Conservation (phyloP, 805 yeast genomes). For the Saccharomycopsis lassenensis region DNA sequence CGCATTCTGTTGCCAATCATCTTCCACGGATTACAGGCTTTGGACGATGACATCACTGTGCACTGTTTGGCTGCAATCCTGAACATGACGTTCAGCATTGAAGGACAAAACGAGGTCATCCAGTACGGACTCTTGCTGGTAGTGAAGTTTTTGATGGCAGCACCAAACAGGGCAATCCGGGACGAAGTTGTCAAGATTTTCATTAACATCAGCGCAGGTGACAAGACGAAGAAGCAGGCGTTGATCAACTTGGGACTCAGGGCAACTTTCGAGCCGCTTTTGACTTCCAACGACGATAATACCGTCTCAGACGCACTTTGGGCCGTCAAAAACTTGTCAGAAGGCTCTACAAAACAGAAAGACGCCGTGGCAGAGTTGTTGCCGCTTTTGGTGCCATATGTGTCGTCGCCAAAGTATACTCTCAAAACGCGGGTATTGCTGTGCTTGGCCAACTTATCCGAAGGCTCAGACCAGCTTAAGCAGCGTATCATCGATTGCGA, state of each 20-base stretch:
- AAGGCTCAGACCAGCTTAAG: slow-evolving; percentile 9
- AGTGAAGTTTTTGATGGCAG: slow-evolving; percentile 12
- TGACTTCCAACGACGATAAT: slow-evolving; percentile 1
- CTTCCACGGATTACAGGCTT: slow-evolving; percentile 16
- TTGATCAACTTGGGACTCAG: slow-evolving; percentile 13
- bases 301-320: slow-evolving; percentile 16
- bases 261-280: slow-evolving; percentile 12
- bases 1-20: slow-evolving; percentile 16
- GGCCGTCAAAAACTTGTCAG: slow-evolving; percentile 17
- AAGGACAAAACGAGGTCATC: slow-evolving; percentile 17
- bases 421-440: slow-evolving; percentile 13
- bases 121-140: slow-evolving; percentile 17
- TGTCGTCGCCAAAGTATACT: slow-evolving; percentile 15
- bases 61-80: slow-evolving; percentile 17
- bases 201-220: slow-evolving; percentile 18
- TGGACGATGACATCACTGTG: slow-evolving; percentile 17
- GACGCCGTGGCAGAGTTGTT: slow-evolving; percentile 9
- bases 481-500: slow-evolving; percentile 15
- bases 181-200: slow-evolving; percentile 16
- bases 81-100: slow-evolving; percentile 18
- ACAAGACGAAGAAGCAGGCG: slow-evolving; percentile 16
- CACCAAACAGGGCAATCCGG: slow-evolving; percentile 7
- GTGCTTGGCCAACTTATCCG: slow-evolving; percentile 14
- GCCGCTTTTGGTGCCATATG: slow-evolving; percentile 10
- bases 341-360: slow-evolving; percentile 14